A percentile compares a stretch with the other conserved stretches of the same genome.
Conservation (phyloP, 2,329 filamentous ascomycete genomes). For the Penicillium sp. region DNA sequence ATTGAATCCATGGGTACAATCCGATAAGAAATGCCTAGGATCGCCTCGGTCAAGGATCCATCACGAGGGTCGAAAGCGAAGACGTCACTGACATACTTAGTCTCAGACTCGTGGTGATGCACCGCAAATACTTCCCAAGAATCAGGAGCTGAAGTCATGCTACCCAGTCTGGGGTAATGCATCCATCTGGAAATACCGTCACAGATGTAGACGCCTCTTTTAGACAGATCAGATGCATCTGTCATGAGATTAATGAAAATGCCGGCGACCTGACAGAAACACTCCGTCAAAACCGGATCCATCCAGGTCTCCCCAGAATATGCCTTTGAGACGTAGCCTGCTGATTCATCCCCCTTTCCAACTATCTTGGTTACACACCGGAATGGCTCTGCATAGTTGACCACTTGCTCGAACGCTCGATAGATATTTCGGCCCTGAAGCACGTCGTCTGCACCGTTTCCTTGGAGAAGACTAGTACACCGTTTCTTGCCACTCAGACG, state of each 20-base stretch:
- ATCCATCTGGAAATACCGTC: slow-evolving; percentile 33
- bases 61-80: slow-evolving; percentile 35
- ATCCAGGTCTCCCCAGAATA: slow-evolving; percentile 26
- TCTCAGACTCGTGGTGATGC: slow-evolving; percentile 22
- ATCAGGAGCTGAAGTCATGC: slow-evolving; percentile 5
- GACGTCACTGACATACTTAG: slow-evolving; percentile 32
- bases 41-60: slow-evolving; percentile 29
- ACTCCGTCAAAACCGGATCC: slow-evolving; percentile 29
- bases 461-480: slow-evolving; percentile 16
- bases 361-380: slow-evolving; percentile 19
- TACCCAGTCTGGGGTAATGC: slow-evolving; percentile 24
- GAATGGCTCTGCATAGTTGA: slow-evolving; percentile 16
- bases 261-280: slow-evolving; percentile 39
- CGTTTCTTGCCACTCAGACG: slow-evolving; percentile 24
- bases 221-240: slow-evolving; percentile 10
- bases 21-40: slow-evolving; percentile 30
- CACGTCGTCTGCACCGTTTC: slow-evolving; percentile 8
- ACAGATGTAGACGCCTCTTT: slow-evolving; percentile 31
- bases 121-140: slow-evolving; percentile 31
- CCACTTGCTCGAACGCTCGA: slow-evolving; percentile 12
- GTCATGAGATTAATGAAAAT: slow-evolving; percentile 43
- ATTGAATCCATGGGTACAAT: slow-evolving; percentile 30
- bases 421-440: slow-evolving; percentile 5
- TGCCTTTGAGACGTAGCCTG: slow-evolving; percentile 20
- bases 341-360: slow-evolving; percentile 20